phyloP scores from a whole-genome alignment of 108 stramenopile species.

The Cyclostephanos tholiformis region DNA sequence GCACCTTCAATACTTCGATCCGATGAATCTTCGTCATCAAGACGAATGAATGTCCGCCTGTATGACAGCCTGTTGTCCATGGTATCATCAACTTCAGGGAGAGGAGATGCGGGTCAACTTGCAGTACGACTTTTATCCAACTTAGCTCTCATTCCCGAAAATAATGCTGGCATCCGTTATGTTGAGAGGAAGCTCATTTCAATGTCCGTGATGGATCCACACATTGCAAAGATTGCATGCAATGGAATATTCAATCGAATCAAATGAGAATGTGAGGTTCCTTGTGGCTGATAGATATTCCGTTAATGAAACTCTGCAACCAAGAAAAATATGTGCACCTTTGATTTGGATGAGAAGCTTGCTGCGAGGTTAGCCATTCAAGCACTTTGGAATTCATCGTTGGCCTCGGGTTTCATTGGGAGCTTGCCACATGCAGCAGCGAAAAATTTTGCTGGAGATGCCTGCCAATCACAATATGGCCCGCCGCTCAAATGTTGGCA shows the following conservation, averaged over 20 bases:
- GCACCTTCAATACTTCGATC: slow-evolving; percentile 26
- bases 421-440: no score
- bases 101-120: slow-evolving; percentile 65
- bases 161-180: slow-evolving; percentile 60
- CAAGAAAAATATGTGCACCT: no score
- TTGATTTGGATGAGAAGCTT: no score
- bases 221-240: slow-evolving; percentile 69
- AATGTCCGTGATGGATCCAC: slow-evolving; percentile 63
- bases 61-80: slow-evolving; percentile 77
- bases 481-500: no score
- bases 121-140: slow-evolving; percentile 67
- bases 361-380: no score
- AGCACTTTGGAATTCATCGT: no score
- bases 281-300: background rate
- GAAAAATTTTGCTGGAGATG: no score
- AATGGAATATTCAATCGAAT: slow-evolving; percentile 52
- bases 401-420: no score
- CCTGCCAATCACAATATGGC: no score
- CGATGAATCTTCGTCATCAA: slow-evolving; percentile 28
- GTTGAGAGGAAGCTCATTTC: slow-evolving; percentile 69
- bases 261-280: slow-evolving; percentile 4
- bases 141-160: slow-evolving; percentile 59
- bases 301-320: no score
- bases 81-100: slow-evolving; percentile 66
- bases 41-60: slow-evolving; percentile 50